Base-by-base conservation (phyloP, 345 rosid species). In the Salix brachista region DNA sequence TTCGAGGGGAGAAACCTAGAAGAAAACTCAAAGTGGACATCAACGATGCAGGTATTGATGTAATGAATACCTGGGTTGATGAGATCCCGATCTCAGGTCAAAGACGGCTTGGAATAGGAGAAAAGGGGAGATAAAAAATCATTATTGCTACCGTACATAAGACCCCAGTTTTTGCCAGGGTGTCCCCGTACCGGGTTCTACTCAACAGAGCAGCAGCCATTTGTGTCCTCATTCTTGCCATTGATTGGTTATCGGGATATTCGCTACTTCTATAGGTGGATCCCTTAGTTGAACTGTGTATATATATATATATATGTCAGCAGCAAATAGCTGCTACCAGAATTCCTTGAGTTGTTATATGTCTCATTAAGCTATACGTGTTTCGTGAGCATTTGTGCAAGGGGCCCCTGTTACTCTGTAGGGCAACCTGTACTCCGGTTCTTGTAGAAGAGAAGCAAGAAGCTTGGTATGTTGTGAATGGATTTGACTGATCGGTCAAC, bases 31-130 rank as follows among this genome's bases (percentile, higher is more conserved):
- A 56, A n/a, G 78, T 77, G 66, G 71, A 80, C 37, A 46, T 75
- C 70, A 71, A 75, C 65, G 83, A 75, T 71, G 85, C 81, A 66
- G 65, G 74, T 84, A 70, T 72, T 76, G 66, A 60, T 84, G 84
- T 84, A 83, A 80, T 67, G 80, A 83, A 85, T 83, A 81, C 83
- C 78, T 73, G 83, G 80, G 76, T 61, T 75, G 85, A 76, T 76
- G 85, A 69, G 78, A 77, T 76, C 84, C 76, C 26, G 36, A 56
- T 79, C 75, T 62, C 79, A 44, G 74, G 21, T 79, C 71, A 78
- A 72, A 77, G 69, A 66, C 44, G 46, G 79, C 77, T 73, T 70
- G 69, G 70, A 78, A 75, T 65, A 65, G 80, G 74, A 68, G 39
- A 67, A 69, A 54, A 74, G 72, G 52, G 61, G 8, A 76, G 46